Evolutionary conservation across 352 stramenopile genomes (phyloP), one percentile per base, ranked within the genome.

Genomic region (Pythium dissotocum): DNA sequence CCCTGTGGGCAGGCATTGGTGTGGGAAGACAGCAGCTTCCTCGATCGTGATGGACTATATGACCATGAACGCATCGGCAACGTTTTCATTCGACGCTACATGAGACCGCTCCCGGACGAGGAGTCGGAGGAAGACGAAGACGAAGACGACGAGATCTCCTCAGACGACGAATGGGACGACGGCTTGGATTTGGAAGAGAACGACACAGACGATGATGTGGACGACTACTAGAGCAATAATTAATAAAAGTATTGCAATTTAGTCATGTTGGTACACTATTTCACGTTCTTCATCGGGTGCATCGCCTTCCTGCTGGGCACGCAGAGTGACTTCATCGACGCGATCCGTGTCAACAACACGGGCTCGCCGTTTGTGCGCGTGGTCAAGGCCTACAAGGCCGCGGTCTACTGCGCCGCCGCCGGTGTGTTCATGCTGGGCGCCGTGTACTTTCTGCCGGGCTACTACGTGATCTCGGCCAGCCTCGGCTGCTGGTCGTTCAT

Each of bases 401-500:
- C 90, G 24, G 75, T 71, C 61, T 89, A 92, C 74, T 85, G 86
- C 65, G 82, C 88, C 61, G 87, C 84, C 10, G 75, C 83, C 16
- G 81, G 72, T 30, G 82, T 90, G 62, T 94, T 94, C 72, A 77
- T 89, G 51, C 77, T 93, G 33, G 87, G 87, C 32, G 84, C 82
- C 63, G 67, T 94, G 49, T 94, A 89, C 76, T 94, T 94, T 67
- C 61, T 94, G 51, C 87, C 87, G 2, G 70, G 78, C 35, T 91
- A 80, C 75, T 94, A 94, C 65, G 69, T 75, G 30, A 89, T 87
- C 71, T 63, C 79, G 5, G 79, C 84, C 0, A 79, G 80, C 54
- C 75, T 92, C 59, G 87, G 87, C 21, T 91, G 84, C 77, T 92
- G 80, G 75, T 76, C 77, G 40, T 94, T 94, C 73, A 71, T 94